These are phyloP conservation scores for Lodderomyces theae DNA, from an alignment of 1,139 yeast genomes.

Conservation along the genomic window DNA sequence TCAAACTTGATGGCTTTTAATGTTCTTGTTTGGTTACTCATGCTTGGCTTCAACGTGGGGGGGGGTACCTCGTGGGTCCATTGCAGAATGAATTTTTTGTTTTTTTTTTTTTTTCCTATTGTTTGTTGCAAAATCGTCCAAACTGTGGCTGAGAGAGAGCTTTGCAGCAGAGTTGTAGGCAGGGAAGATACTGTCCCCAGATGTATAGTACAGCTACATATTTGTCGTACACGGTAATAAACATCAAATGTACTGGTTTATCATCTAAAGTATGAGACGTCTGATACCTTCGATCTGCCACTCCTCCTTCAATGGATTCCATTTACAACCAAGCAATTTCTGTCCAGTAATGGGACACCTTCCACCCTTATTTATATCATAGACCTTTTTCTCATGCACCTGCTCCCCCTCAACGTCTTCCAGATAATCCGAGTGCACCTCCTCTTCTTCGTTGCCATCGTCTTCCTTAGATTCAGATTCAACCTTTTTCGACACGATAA, in stretches of 20 bases:
- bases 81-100: not conserved
- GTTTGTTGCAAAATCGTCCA: not conserved
- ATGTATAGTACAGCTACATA: too few relatives aligned
- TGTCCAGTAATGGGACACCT: conserved; percentile 85
- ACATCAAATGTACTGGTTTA: too few relatives aligned
- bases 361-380: conserved; percentile 53
- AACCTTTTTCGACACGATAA: conserved; percentile 26
- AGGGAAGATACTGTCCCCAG: too few relatives aligned
- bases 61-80: conserved; percentile 2
- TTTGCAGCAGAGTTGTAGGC: too few relatives aligned
- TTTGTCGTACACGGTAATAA: too few relatives aligned
- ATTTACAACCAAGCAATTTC: conserved; percentile 68
- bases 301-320: conserved; percentile 52
- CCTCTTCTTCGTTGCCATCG: conserved; percentile 10
- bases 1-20: conserved; percentile 73
- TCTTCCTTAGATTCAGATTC: conserved; percentile 20
- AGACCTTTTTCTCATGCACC: conserved; percentile 13
- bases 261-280: conserved; percentile 53
- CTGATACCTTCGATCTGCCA: conserved; percentile 81
- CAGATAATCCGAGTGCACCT: conserved; percentile 11
- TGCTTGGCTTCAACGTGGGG: not conserved
- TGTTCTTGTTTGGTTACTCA: conserved; percentile 17
- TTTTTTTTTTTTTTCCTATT: not conserved
- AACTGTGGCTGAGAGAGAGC: conserved; percentile 1
- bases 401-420: conserved; percentile 21